A percentile compares a stretch with the other conserved stretches of the same genome.
phyloP scores from a whole-genome alignment of 1,139 yeast species.

The Nakaseomyces glabratus region DNA sequence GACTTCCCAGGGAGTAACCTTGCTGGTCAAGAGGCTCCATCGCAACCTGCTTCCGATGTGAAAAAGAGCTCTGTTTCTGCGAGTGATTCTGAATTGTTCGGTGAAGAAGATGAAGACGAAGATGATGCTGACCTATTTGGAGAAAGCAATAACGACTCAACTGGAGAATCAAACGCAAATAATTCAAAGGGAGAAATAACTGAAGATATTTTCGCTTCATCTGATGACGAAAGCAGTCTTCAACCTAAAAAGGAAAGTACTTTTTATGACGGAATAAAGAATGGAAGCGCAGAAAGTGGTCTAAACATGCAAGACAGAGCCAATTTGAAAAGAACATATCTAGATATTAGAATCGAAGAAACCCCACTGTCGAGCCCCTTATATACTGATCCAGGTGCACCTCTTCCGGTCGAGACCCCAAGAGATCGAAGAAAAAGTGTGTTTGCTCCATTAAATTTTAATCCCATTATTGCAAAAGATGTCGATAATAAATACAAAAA shows the following conservation, averaged over 20 bases:
- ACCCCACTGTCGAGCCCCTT: constrained; percentile 45
- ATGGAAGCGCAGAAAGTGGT: background rate
- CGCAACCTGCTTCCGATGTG: background rate
- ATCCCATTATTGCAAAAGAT: constrained; percentile 64
- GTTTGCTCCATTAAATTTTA: constrained; percentile 73
- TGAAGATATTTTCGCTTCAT: constrained; percentile 30
- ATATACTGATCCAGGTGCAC: constrained; percentile 80
- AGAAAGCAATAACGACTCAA: constrained; percentile 23
- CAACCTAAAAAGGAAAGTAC: constrained; percentile 10
- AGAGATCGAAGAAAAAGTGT: constrained; percentile 43
- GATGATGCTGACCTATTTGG: constrained; percentile 30
- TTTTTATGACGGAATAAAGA: constrained; percentile 5
- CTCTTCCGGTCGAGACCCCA: constrained; percentile 62
- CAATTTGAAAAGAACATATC: constrained; percentile 23
- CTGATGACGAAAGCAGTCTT: constrained; percentile 26
- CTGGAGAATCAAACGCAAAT: constrained; percentile 12
- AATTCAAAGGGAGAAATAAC: constrained; percentile 25
- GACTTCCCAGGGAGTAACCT: too few relatives aligned
- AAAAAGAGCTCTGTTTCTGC: constrained; percentile 15
- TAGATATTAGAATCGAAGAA: constrained; percentile 52
- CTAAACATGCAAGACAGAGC: constrained; percentile 8
- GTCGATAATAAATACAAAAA: constrained; percentile 75
- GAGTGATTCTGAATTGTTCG: constrained; percentile 20
- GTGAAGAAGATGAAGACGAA: constrained; percentile 21
- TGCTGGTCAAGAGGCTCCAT: background rate